These are phyloP conservation scores for Zygotorulaspora danielsina DNA, from an alignment of 805 yeast genomes.

Conservation along the genomic window DNA sequence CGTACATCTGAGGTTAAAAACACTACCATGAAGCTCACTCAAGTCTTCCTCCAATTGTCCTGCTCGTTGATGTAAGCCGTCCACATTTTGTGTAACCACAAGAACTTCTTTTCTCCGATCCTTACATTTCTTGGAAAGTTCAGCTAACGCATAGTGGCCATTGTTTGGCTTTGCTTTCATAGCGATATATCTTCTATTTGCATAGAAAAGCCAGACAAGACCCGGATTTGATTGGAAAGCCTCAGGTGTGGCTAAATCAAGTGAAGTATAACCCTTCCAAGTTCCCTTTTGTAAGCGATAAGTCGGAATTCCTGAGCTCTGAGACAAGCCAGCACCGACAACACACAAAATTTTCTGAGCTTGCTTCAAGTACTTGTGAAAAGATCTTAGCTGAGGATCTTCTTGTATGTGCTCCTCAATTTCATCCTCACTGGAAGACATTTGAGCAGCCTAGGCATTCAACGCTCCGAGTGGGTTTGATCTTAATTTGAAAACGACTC, in stretches of 20 bases:
- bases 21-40: slow-evolving; percentile 72
- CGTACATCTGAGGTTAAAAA: slow-evolving; percentile 72
- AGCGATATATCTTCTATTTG: slow-evolving; percentile 62
- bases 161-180: slow-evolving; percentile 63
- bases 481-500: no score
- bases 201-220: slow-evolving; percentile 85
- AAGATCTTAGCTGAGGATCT: slow-evolving; percentile 31
- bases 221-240: slow-evolving; percentile 82
- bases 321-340: slow-evolving; percentile 83
- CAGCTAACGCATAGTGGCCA: slow-evolving; percentile 70
- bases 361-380: slow-evolving; percentile 46
- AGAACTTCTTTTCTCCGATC: slow-evolving; percentile 42
- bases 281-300: slow-evolving; percentile 68
- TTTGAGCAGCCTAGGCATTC: not conserved
- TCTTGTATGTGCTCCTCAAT: slow-evolving; percentile 4
- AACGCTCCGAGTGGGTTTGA: not conserved
- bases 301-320: slow-evolving; percentile 70
- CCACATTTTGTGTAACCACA: slow-evolving; percentile 80
- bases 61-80: slow-evolving; percentile 66
- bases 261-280: slow-evolving; percentile 73
- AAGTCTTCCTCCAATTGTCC: slow-evolving; percentile 52
- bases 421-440: slow-evolving; percentile 4
- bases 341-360: slow-evolving; percentile 54
- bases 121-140: slow-evolving; percentile 44
- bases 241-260: slow-evolving; percentile 87